phyloP scores from a whole-genome alignment of 75 land plant genomes.

The Chamaecyparis obtusa region DNA sequence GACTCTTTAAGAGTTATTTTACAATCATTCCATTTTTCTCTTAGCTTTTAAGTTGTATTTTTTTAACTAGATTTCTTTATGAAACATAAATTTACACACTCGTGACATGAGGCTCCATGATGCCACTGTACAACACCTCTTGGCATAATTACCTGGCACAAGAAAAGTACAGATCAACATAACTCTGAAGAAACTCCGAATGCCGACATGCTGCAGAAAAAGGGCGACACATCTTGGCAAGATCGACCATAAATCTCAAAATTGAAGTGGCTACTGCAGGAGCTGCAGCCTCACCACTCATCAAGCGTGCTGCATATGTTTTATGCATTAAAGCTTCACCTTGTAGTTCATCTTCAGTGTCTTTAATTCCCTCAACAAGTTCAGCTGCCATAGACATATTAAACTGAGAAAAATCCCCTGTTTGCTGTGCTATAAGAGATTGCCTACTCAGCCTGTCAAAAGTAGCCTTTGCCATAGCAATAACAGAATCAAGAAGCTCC shows the following conservation, averaged over 20 bases:
- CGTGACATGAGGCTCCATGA: no score
- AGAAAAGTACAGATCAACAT: constrained; percentile 92
- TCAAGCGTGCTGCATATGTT: constrained; percentile 96
- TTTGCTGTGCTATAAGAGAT: constrained; percentile 74
- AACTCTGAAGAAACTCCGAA: constrained; percentile 83
- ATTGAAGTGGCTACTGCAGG: constrained; percentile 91
- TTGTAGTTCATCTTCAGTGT: constrained; percentile 74
- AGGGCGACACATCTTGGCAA: constrained; percentile 96
- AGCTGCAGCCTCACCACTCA: constrained; percentile 99
- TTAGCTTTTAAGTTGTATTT: no score
- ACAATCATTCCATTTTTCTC: no score
- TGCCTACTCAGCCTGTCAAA: constrained; percentile 80
- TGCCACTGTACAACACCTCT: no score
- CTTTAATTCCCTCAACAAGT: constrained; percentile 57
- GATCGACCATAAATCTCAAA: constrained; percentile 94
- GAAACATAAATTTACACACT: no score
- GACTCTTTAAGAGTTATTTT: no score
- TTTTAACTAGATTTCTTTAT: no score
- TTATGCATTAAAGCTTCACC: constrained; percentile 98
- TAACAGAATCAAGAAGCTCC: constrained; percentile 80
- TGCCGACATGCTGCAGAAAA: constrained; percentile 83
- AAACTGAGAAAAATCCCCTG: constrained; percentile 73
- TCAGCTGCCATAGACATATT: constrained; percentile 63
- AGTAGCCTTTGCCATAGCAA: constrained; percentile 90
- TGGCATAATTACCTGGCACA: constrained; percentile 65